Evolutionary conservation across 139 green algal species (phyloP), one percentile per base, ranked within the genome.

Genomic region (Ettlia oleoabundans): DNA sequence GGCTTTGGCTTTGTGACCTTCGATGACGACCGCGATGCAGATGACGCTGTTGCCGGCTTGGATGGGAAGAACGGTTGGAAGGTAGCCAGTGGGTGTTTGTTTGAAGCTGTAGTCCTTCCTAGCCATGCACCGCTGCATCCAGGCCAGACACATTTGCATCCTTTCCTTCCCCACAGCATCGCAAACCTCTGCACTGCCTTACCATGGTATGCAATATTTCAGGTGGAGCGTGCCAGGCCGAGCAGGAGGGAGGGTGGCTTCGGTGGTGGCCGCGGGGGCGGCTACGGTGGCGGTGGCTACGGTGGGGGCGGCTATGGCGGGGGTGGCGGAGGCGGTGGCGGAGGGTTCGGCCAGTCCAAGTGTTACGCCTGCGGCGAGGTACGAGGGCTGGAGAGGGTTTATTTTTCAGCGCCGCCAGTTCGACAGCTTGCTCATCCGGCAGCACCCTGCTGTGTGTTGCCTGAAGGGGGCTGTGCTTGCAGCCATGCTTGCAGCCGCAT

Each of bases 1-100:
- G 92, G 92, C 1, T 97, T 97, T 86, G 92, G 87, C 38, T 97
- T 97, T 66, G 73, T 97, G 3, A 91, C 95, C 81, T 96, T 92
- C 67, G 83, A 82, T 26, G 92, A 97, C 77, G 62, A 67, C 5
- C 83, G 92, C 2, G 93, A 97, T 76, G 92, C 93, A 7, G 92
- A 97, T 66, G 92, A 97, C 52, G 92, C 92, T 0, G 66, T 94
- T 66, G 85, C 91, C 64, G 61, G 47, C 1, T 80, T 97, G 74
- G 91, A 96, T 70, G 76, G 90, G 18, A 86, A 84, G 4, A 82
- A 84, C 10, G 82, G 76, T 3, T 84, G 82, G 76, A 65, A 64
- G 53, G 66, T 68, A 22, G 55, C 18, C 47, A 24, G 47, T 15
- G 47, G 47, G 47, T n/a, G 41, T 24, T 52, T 69, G 35, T 28